These are phyloP conservation scores for Cercospora sesami DNA, from an alignment of 2,329 filamentous ascomycete species.

Conservation along the genomic window DNA sequence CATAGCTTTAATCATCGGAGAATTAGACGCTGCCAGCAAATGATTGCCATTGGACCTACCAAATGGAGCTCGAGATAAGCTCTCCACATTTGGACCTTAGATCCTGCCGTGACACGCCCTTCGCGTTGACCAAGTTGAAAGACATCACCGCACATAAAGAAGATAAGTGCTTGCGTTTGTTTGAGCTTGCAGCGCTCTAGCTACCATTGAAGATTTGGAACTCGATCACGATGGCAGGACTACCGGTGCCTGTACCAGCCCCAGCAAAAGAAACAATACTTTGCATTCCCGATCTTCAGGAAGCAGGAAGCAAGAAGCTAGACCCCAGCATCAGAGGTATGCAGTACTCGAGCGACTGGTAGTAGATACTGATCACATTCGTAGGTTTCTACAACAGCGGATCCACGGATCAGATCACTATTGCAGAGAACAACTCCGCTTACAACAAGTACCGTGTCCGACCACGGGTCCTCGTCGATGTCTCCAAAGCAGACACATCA, in stretches of 20 bases:
- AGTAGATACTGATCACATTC: background rate
- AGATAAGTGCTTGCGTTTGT: background rate
- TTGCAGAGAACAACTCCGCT: slow-evolving; percentile 55
- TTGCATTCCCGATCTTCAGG: slow-evolving; percentile 29
- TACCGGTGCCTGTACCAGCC: slow-evolving; percentile 24
- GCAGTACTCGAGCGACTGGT: background rate
- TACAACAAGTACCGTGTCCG: slow-evolving; percentile 48
- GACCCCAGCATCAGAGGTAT: slow-evolving; percentile 1
- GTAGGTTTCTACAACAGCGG: slow-evolving; percentile 60
- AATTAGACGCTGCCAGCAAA: background rate
- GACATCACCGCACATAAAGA: background rate
- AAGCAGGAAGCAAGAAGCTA: slow-evolving; percentile 28
- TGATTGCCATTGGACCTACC: background rate
- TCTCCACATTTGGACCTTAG: slow-evolving; percentile 8
- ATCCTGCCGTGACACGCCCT: slow-evolving; percentile 8
- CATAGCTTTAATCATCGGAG: background rate
- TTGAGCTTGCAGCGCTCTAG: background rate
- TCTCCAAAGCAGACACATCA: slow-evolving; percentile 42
- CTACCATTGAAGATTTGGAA: background rate
- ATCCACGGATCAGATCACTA: slow-evolving; percentile 55
- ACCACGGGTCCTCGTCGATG: slow-evolving; percentile 41
- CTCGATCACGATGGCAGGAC: slow-evolving; percentile 21
- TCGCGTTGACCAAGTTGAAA: background rate
- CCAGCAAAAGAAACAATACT: slow-evolving; percentile 25
- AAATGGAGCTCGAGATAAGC: slow-evolving; percentile 13